Evolutionary conservation across 805 yeast genomes (phyloP).

Genomic region (Pichia californica): DNA sequence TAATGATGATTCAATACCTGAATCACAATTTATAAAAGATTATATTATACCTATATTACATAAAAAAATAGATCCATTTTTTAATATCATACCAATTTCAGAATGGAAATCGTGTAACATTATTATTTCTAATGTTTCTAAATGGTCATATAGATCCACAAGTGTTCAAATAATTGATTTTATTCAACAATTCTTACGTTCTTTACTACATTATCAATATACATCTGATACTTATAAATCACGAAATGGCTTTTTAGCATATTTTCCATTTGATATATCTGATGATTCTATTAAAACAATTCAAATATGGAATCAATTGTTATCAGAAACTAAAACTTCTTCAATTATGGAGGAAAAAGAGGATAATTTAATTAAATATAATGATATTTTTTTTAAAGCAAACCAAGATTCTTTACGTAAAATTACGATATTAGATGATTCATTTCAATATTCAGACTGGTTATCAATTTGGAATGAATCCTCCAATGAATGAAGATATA

Average conservation of each 20-base stretch:
- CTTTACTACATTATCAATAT: slow-evolving; percentile 10
- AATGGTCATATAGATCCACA: slow-evolving; percentile 15
- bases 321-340: background rate
- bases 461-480: background rate
- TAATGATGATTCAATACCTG: background rate
- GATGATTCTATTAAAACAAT: background rate
- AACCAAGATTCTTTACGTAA: background rate
- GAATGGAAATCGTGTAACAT: slow-evolving; percentile 8
- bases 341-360: no score
- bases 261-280: slow-evolving; percentile 2
- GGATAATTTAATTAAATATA: slow-evolving; percentile 1
- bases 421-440: slow-evolving; percentile 3
- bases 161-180: slow-evolving; percentile 18
- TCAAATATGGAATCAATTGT: no score
- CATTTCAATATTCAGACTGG: slow-evolving; percentile 2
- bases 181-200: slow-evolving; percentile 22
- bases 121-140: slow-evolving; percentile 8
- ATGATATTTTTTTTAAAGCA: slow-evolving; percentile 3
- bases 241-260: background rate
- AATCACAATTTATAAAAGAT: background rate
- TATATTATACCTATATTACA: background rate
- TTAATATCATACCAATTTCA: background rate
- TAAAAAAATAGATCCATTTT: background rate
- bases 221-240: background rate
- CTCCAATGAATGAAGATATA: no score